Conservation (phyloP, 2,329 filamentous ascomycete genomes). For the Colletotrichum camelliae region DNA sequence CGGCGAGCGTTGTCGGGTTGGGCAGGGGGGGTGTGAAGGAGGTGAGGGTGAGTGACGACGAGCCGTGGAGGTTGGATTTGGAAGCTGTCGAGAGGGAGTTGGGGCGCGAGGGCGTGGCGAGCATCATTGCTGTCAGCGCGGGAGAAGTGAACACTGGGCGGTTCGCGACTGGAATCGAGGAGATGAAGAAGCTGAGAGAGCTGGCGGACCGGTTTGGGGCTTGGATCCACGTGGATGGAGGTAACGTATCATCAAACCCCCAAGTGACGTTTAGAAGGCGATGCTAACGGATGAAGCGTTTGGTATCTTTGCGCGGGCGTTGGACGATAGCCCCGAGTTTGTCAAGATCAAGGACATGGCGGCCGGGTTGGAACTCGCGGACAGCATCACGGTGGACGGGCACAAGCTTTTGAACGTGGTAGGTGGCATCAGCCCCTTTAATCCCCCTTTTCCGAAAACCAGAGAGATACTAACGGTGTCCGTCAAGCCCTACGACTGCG, state of each 20-base stretch:
- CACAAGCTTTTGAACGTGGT: constrained; percentile 94
- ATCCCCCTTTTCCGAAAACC: not conserved
- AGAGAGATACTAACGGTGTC: not conserved
- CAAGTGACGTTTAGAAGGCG: not conserved
- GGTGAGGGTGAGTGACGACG: constrained; percentile 52
- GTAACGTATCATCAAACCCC: constrained; percentile 36
- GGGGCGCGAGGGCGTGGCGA: constrained; percentile 57
- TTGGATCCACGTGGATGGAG: constrained; percentile 90
- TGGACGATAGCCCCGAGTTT: constrained; percentile 65
- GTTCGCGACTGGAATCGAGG: constrained; percentile 67
- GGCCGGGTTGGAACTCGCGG: constrained; percentile 77
- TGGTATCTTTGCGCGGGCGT: constrained; percentile 76
- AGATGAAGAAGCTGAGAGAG: constrained; percentile 67
- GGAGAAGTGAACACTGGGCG: constrained; percentile 91
- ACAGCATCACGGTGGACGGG: constrained; percentile 85
- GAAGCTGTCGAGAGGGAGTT: constrained; percentile 67
- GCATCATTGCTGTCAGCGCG: constrained; percentile 80
- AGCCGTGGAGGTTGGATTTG: constrained; percentile 76
- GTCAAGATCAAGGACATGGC: constrained; percentile 51
- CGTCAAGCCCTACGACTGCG: constrained; percentile 81
- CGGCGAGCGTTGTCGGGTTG: constrained; percentile 81
- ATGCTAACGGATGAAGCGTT: constrained; percentile 63
- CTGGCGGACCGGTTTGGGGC: constrained; percentile 76
- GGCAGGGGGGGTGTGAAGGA: constrained; percentile 73
- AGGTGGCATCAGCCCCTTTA: constrained; percentile 32